Evolutionary conservation across 2,329 filamentous ascomycete species (phyloP), one percentile per base, ranked within the genome.

Genomic region (Penicillium sp.): DNA sequence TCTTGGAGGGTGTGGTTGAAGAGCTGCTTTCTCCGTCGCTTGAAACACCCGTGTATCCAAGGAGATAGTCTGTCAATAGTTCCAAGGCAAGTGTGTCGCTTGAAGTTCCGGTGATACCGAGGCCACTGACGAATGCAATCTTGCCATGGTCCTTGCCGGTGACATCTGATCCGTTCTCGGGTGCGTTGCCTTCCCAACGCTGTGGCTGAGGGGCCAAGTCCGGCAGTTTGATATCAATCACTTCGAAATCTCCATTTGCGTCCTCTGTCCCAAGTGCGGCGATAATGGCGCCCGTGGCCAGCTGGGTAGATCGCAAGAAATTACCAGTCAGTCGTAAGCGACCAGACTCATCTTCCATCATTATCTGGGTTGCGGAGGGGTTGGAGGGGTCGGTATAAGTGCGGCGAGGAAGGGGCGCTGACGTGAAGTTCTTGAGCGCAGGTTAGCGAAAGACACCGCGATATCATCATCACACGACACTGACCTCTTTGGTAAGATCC

Each of bases 181-280:
- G 55, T 55, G 38, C 64, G 63, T 29, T 64, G 27, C 18, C 54
- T 48, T 88, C 81, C 91, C 92, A 96, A 29, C 93, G 85, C 46
- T 84, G 81, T 11, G 90, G 88, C 67, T 99, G 94, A 0, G 86
- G 85, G 14, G 93, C 83, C 4, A 99, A 76, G 69, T 97, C 92
- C 6, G 94, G 90, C 41, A 96, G 87, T 67, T 92, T 90, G 62
- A 96, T 81, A 72, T 96, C 93, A 39, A 97, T 82, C 6, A 96
- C 88, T 65, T 97, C 92, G 56, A 99, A 92, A 63, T 96, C 90
- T 59, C 94, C 94, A 74, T 93, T 88, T 48, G 85, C 81, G 66
- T 96, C 97, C 71, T 99, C 94, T 0, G 92, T 96, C 34, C 94
- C 94, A 77, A 99, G 85, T 3, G 92, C 92, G n/a, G 92, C 92